phyloP scores from a whole-genome alignment of 305 asterid species.

The Lippia alba region DNA sequence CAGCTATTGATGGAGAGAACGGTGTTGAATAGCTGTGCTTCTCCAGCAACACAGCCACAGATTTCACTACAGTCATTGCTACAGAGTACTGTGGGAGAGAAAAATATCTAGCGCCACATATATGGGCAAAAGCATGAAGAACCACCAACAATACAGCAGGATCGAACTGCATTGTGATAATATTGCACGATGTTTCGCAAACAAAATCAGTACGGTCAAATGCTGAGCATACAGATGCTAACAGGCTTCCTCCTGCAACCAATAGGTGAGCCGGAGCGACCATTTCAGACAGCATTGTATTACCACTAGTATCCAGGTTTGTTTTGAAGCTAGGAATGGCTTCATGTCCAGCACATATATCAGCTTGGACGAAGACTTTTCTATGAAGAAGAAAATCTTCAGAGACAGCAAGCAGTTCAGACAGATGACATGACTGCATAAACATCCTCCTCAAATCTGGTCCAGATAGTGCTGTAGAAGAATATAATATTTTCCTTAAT shows the following conservation, averaged over 20 bases:
- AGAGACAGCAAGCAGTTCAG: slow-evolving; percentile 58
- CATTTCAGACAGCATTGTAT: slow-evolving; percentile 46
- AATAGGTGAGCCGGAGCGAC: slow-evolving; percentile 60
- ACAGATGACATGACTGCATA: slow-evolving; percentile 54
- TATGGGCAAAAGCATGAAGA: slow-evolving; percentile 77
- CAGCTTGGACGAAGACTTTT: slow-evolving; percentile 52
- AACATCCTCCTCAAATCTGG: slow-evolving; percentile 49
- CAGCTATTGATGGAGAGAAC: slow-evolving; percentile 36
- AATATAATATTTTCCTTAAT: slow-evolving; percentile 23
- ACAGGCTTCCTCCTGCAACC: slow-evolving; percentile 64
- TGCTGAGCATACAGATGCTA: slow-evolving; percentile 78
- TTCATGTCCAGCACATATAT: slow-evolving; percentile 43
- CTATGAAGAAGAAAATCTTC: slow-evolving; percentile 71
- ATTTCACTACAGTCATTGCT: slow-evolving; percentile 71
- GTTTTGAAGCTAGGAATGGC: slow-evolving; percentile 40
- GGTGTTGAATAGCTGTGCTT: slow-evolving; percentile 41
- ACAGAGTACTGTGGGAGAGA: slow-evolving; percentile 52
- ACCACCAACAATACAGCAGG: slow-evolving; percentile 49
- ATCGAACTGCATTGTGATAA: slow-evolving; percentile 51
- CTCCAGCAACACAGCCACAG: slow-evolving; percentile 71
- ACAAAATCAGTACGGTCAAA: slow-evolving; percentile 68
- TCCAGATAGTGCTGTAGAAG: slow-evolving; percentile 65
- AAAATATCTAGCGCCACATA: slow-evolving; percentile 71
- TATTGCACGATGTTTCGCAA: slow-evolving; percentile 78
- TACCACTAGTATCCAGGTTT: slow-evolving; percentile 49